phyloP scores from a whole-genome alignment of 2,329 filamentous ascomycete genomes.

The Botrytis pseudocinerea region DNA sequence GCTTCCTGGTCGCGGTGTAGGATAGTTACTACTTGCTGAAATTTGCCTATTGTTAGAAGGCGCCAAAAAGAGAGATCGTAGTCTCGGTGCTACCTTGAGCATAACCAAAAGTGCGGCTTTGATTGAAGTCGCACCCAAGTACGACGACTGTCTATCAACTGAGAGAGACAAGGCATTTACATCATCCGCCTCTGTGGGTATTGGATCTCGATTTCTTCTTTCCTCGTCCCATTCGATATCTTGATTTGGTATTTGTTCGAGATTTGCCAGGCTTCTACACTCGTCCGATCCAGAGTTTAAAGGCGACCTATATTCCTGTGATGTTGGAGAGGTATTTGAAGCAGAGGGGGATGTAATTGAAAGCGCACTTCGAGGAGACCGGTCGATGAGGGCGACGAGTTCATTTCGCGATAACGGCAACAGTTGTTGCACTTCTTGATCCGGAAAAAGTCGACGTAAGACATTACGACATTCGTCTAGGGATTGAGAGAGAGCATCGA shows the following conservation, averaged over 20 bases:
- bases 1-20: slow-evolving; percentile 39
- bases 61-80: slow-evolving; percentile 50
- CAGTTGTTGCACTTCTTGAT: slow-evolving; percentile 53
- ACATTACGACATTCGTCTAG: slow-evolving; percentile 66
- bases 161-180: slow-evolving; percentile 65
- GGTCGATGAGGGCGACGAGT: slow-evolving; percentile 57
- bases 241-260: slow-evolving; percentile 69
- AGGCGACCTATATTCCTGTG: slow-evolving; percentile 52
- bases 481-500: slow-evolving; percentile 63
- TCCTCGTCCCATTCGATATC: slow-evolving; percentile 70
- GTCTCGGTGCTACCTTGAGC: slow-evolving; percentile 51
- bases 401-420: slow-evolving; percentile 59
- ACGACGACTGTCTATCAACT: slow-evolving; percentile 62
- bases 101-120: slow-evolving; percentile 74
- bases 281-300: slow-evolving; percentile 52
- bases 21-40: slow-evolving; percentile 33
- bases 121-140: slow-evolving; percentile 73
- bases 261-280: slow-evolving; percentile 47
- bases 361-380: slow-evolving; percentile 38
- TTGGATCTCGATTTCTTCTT: slow-evolving; percentile 52
- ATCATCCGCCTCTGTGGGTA: slow-evolving; percentile 67
- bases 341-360: slow-evolving; percentile 54
- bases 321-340: slow-evolving; percentile 53
- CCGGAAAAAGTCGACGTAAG: slow-evolving; percentile 62
- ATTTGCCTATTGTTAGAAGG: slow-evolving; percentile 33